phyloP scores from a whole-genome alignment of 345 rosid species.

The Arabis alpina region DNA sequence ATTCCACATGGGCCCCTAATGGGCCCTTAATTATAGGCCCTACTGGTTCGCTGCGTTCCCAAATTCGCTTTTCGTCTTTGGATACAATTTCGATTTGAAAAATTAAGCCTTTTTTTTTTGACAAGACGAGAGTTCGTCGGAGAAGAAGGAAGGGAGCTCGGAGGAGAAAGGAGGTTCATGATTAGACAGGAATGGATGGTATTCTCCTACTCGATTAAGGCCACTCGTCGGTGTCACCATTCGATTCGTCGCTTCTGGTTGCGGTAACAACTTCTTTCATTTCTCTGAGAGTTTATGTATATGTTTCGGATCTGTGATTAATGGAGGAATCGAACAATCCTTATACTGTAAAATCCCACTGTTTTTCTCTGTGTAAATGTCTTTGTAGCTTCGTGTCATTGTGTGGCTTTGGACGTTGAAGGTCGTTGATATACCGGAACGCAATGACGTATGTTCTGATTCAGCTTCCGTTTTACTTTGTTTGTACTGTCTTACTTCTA shows the following conservation, averaged over 20 bases:
- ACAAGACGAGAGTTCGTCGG: constrained; percentile 45
- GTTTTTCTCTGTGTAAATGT: not conserved
- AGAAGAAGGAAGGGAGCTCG: constrained; percentile 54
- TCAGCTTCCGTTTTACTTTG: constrained; percentile 8
- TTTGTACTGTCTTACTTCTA: constrained; percentile 2
- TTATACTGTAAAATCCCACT: not conserved
- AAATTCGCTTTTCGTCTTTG: too few species aligned
- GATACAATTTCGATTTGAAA: constrained; percentile 42
- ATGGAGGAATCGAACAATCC: not conserved
- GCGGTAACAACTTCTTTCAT: constrained; percentile 60
- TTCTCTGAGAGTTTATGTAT: too few species aligned
- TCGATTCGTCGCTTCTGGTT: constrained; percentile 86
- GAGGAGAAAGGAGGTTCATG: constrained; percentile 83
- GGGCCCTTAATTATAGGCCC: too few species aligned
- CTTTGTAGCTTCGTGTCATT: constrained; percentile 84
- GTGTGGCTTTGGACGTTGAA: constrained; percentile 93
- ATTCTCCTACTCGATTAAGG: constrained; percentile 91
- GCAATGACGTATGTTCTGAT: constrained; percentile 71
- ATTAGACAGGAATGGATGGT: constrained; percentile 64
- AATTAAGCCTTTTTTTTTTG: not conserved
- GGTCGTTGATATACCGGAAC: constrained; percentile 98
- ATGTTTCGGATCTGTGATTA: constrained; percentile 28
- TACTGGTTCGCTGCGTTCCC: constrained; percentile 41
- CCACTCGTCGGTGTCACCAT: constrained; percentile 80
- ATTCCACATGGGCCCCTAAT: too few species aligned